Conservation (phyloP, 768 basidiomycete species). For the Tylopilus rubrobrunneus region DNA sequence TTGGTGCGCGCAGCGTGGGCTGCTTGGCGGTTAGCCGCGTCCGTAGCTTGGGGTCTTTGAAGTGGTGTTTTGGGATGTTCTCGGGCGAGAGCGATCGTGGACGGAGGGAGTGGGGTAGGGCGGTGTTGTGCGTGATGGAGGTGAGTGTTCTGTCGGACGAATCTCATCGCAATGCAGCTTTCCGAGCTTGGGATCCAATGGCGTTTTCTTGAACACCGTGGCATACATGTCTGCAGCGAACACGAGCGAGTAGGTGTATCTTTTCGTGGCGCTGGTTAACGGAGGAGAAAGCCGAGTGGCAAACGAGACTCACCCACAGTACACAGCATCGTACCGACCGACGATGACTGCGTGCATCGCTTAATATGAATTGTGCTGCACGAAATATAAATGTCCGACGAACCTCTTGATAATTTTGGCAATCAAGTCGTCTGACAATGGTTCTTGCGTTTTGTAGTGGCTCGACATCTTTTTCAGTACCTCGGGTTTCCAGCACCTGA, state of each 20-base stretch:
- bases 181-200: no score
- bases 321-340: no score
- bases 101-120: conserved; percentile 67
- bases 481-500: conserved; percentile 76
- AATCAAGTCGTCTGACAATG: conserved; percentile 64
- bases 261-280: no score
- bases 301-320: no score
- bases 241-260: no score
- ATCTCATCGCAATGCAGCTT: no score
- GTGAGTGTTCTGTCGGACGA: conserved; percentile 49
- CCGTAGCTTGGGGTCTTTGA: conserved; percentile 75
- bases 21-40: conserved; percentile 61
- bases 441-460: conserved; percentile 73
- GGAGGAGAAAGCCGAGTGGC: no score
- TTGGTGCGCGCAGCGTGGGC: conserved; percentile 60
- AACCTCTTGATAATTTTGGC: conserved; percentile 77
- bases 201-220: no score
- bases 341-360: no score
- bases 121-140: conserved; percentile 56
- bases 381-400: conserved; percentile 1
- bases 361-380: no score
- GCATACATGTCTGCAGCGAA: no score
- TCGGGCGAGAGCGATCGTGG: conserved; percentile 44
- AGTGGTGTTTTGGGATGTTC: conserved; percentile 52
- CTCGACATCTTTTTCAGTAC: conserved; percentile 74